These are phyloP conservation scores for Hymenochaete sp. DNA, from an alignment of 1,284 basidiomycete species.

Conservation along the genomic window DNA sequence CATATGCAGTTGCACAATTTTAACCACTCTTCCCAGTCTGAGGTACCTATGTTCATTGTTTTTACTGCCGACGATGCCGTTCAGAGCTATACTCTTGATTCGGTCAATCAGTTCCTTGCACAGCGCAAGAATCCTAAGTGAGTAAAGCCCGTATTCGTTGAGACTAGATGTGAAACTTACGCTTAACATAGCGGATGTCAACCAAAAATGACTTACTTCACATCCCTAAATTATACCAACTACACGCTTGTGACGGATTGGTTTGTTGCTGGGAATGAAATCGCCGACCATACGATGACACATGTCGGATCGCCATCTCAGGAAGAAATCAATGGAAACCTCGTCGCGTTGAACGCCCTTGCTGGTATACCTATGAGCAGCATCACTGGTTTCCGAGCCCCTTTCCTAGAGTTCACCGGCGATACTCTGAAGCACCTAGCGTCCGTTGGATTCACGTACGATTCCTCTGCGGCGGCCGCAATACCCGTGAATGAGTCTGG, in stretches of 20 bases:
- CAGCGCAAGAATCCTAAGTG: conserved; percentile 78
- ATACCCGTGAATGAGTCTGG: conserved; percentile 58
- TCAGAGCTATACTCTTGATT: conserved; percentile 63
- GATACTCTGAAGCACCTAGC: conserved; percentile 54
- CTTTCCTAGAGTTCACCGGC: conserved; percentile 62
- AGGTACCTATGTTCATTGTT: conserved; percentile 64
- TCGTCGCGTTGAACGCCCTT: conserved; percentile 72
- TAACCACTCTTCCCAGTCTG: conserved; percentile 32
- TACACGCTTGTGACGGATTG: conserved; percentile 78
- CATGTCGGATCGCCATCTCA: conserved; percentile 58
- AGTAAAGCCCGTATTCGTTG: no score
- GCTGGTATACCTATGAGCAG: conserved; percentile 67
- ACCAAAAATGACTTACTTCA: conserved; percentile 70
- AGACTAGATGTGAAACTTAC: no score
- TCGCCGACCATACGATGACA: conserved; percentile 89
- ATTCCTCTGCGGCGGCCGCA: conserved; percentile 57
- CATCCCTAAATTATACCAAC: conserved; percentile 68
- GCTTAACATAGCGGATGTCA: no score
- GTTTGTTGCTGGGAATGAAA: conserved; percentile 79
- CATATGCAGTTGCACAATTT: neutral
- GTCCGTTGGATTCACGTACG: conserved; percentile 62
- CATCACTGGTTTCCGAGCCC: conserved; percentile 72
- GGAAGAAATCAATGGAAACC: conserved; percentile 70
- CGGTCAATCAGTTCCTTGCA: conserved; percentile 68
- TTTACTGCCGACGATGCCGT: conserved; percentile 69